These are phyloP conservation scores for Chrysoporthe puriensis DNA, from an alignment of 2,329 filamentous ascomycete genomes.

Conservation along the genomic window DNA sequence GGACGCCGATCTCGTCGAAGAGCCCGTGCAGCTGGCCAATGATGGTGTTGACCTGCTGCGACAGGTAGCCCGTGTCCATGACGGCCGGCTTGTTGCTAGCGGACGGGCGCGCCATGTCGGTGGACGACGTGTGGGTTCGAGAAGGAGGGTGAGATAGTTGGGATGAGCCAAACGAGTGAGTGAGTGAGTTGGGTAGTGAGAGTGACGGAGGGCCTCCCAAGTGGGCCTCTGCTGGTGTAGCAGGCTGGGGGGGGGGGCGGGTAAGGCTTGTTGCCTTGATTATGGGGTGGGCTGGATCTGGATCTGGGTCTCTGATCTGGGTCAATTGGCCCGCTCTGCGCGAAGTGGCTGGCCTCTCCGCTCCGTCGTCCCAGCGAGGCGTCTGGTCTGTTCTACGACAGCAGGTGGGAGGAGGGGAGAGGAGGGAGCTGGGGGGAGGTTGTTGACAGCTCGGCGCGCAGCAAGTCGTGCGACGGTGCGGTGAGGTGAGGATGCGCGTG, in stretches of 20 bases:
- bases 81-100: constrained; percentile 19
- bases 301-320: constrained; percentile 4
- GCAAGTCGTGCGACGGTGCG: constrained; percentile 7
- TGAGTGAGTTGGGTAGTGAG: not conserved
- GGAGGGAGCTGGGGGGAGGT: not conserved
- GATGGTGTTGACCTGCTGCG: constrained; percentile 93
- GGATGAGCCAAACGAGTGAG: not conserved
- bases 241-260: too few species aligned
- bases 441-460: constrained; percentile 26
- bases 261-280: not conserved
- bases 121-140: constrained; percentile 9
- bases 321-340: constrained; percentile 15
- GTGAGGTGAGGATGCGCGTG: constrained; percentile 10
- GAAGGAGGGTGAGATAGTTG: constrained; percentile 14
- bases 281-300: constrained; percentile 4
- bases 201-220: constrained; percentile 1
- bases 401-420: not conserved
- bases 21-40: constrained; percentile 90
- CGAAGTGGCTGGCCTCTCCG: not conserved
- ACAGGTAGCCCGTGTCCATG: constrained; percentile 92
- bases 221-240: not conserved
- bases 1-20: constrained; percentile 97
- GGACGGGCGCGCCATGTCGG: constrained; percentile 14
- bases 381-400: constrained; percentile 22
- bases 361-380: not conserved